A percentile compares a stretch with the other conserved stretches of the same genome.
Conservation (phyloP, 306 rosid species). For the Hippophae gyantsensis region DNA sequence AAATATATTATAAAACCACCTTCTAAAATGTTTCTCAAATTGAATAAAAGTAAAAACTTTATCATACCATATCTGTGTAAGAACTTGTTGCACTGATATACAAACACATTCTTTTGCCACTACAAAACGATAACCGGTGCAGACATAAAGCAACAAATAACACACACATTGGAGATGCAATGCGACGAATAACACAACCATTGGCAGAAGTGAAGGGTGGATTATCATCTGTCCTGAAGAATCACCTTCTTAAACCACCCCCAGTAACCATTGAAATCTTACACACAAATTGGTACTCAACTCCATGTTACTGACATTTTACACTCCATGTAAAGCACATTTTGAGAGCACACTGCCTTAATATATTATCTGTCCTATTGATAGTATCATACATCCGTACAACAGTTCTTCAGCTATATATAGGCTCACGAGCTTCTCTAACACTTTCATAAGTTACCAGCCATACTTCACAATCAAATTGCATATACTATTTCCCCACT, state of each 20-base stretch:
- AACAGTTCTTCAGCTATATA: conserved; percentile 12
- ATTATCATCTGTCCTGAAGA: background rate
- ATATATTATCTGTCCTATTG: conserved; percentile 12
- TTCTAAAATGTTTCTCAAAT: too few species aligned
- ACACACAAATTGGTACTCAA: conserved; percentile 8
- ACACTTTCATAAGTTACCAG: conserved; percentile 11
- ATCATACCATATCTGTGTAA: too few species aligned
- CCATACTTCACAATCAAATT: conserved; percentile 24
- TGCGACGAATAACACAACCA: too few species aligned
- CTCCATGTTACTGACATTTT: conserved; percentile 11
- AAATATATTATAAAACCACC: too few species aligned
- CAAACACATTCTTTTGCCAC: too few species aligned
- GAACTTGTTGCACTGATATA: too few species aligned
- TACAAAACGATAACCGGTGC: too few species aligned
- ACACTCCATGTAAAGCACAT: conserved; percentile 9
- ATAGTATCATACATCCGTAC: conserved; percentile 15
- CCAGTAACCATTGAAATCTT: conserved; percentile 11
- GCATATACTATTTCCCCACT: conserved; percentile 95
- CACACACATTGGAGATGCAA: background rate
- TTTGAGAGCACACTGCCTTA: conserved; percentile 1
- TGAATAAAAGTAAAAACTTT: too few species aligned
- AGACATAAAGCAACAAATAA: background rate
- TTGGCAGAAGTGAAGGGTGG: background rate
- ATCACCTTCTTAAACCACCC: conserved; percentile 5
- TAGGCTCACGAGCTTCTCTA: conserved; percentile 9